Evolutionary conservation across 2,329 filamentous ascomycete genomes (phyloP).

Genomic region (Stemphylium vesicarium): DNA sequence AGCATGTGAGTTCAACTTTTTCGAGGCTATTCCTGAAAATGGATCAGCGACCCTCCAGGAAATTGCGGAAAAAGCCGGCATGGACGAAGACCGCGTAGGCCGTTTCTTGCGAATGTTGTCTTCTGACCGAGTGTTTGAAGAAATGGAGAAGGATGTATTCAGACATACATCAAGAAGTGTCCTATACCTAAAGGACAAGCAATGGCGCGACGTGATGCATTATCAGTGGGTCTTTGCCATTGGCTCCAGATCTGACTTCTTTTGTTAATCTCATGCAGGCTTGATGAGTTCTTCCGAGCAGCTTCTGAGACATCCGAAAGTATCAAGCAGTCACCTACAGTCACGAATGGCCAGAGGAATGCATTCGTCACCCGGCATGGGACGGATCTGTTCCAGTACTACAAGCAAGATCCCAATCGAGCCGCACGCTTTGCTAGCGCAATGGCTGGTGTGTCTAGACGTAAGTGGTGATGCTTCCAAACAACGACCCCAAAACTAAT

Average conservation of each 20-base stretch:
- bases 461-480: slow-evolving; percentile 1
- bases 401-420: slow-evolving; percentile 30
- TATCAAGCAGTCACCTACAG: slow-evolving; percentile 15
- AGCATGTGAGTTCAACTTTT: slow-evolving; percentile 26
- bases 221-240: slow-evolving; percentile 16
- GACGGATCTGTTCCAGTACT: slow-evolving; percentile 33
- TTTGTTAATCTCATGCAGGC: slow-evolving; percentile 4
- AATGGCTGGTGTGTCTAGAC: slow-evolving; percentile 34
- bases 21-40: slow-evolving; percentile 19
- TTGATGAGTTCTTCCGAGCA: slow-evolving; percentile 41
- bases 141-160: slow-evolving; percentile 22
- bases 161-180: slow-evolving; percentile 26
- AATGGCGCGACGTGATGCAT: slow-evolving; percentile 20
- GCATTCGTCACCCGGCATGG: slow-evolving; percentile 34
- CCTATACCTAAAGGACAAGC: slow-evolving; percentile 18
- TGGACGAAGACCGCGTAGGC: slow-evolving; percentile 21
- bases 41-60: slow-evolving; percentile 11
- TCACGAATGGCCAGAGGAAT: slow-evolving; percentile 12
- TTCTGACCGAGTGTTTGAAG: slow-evolving; percentile 24
- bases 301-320: slow-evolving; percentile 25
- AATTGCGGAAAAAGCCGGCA: slow-evolving; percentile 19
- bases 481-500: not conserved
- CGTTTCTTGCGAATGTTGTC: slow-evolving; percentile 24
- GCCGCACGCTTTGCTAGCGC: slow-evolving; percentile 39
- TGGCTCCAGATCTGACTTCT: rapidly evolving